phyloP scores from a whole-genome alignment of 2,329 filamentous ascomycete genomes.

The Trichoderma atrobrunneum region DNA sequence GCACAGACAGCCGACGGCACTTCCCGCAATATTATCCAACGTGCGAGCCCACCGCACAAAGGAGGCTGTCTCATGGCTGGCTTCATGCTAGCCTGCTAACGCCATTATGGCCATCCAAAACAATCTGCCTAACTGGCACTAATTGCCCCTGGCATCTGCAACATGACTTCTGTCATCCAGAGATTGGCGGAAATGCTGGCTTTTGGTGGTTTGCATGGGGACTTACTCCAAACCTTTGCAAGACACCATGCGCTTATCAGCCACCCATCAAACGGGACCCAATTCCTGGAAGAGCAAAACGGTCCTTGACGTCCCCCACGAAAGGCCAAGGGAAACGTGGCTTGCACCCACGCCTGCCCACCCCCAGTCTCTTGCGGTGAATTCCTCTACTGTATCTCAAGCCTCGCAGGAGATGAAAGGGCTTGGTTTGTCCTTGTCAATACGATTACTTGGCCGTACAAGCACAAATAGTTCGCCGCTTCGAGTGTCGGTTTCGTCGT shows the following conservation, averaged over 20 bases:
- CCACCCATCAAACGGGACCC: not conserved
- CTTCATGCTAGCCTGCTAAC: not conserved
- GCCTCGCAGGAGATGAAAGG: not conserved
- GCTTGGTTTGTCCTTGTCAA: not conserved
- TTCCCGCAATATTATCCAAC: not conserved
- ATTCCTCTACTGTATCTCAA: not conserved
- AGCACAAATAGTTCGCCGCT: not conserved
- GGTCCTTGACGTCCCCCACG: not conserved
- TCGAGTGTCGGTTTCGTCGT: not conserved
- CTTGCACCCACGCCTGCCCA: not conserved
- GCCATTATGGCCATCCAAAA: not conserved
- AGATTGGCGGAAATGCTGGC: not conserved
- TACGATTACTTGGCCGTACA: not conserved
- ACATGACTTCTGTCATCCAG: conserved; percentile 1
- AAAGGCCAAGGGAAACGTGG: not conserved
- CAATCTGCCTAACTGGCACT: not conserved
- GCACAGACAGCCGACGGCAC: not conserved
- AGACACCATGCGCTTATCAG: not conserved
- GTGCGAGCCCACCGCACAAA: not conserved
- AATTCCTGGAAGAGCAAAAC: not conserved
- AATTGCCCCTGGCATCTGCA: conserved; percentile 10
- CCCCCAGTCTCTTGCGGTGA: not conserved
- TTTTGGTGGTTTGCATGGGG: not conserved
- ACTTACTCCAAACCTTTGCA: not conserved
- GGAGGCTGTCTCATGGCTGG: conserved; percentile 1